Evolutionary conservation across 352 stramenopile species (phyloP), one percentile per base, ranked within the genome.

Genomic region (Globisporangium polare): DNA sequence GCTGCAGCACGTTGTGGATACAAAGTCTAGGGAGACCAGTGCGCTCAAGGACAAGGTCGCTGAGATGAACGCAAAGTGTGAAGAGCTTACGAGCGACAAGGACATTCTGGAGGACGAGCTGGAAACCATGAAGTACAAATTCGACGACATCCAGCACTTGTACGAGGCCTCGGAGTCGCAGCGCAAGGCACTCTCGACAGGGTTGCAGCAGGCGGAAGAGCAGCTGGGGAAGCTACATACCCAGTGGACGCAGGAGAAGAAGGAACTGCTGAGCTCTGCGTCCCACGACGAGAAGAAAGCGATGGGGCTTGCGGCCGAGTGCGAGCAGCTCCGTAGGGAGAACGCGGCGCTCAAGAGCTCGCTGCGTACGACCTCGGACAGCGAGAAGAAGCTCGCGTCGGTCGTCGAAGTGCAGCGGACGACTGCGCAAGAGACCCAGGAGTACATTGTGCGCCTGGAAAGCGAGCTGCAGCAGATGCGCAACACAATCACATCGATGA

Each of bases 171-270:
- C 73, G 8, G 71, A 88, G 46, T 49, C 69, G 15, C 68, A 85
- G 35, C 71, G 78, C 5, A 49, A 63, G 5, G 75, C 73, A 26
- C 55, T 92, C 5, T 74, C 74, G 0, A 69, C 71, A 5, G 75
- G 74, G 7, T 57, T 92, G 2, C 69, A 81, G 49, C 65, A 71
- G 49, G 78, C 73, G 20, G 75, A 92, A 50, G 33, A 86, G 39
- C 75, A 92, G 33, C 69, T 86, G 2, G 75, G 68, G 2, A 68
- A 66, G 15, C 58, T 88, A 10, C 79, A 87, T 53, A 71, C 71
- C 2, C 75, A 90, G 41, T 92, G 78, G 78, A 65, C 77, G 2
- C 63, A 83, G 39, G 83, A 90, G 65, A 92, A 89, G 65, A 63
- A 73, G 2, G 63, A 80, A 49, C 47, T 89, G 49, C 20, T 79